phyloP scores from a whole-genome alignment of 805 yeast genomes.

The Wickerhamiella azyma region DNA sequence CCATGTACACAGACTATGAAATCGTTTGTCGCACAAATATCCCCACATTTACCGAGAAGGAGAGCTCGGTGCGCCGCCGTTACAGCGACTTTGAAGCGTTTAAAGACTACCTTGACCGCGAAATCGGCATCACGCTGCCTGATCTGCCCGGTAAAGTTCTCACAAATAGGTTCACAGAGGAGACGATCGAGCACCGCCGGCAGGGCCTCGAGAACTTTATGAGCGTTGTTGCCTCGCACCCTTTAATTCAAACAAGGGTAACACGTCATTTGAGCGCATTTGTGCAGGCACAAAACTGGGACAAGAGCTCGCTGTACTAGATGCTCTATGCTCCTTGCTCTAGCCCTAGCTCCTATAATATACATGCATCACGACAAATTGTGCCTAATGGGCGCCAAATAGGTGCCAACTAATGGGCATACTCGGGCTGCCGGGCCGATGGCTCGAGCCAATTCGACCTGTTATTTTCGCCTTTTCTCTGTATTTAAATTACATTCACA shows the following conservation, averaged over 20 bases:
- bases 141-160: conserved; percentile 80
- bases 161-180: conserved; percentile 61
- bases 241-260: conserved; percentile 71
- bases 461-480: no score
- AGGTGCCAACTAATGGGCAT: no score
- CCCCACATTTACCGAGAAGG: conserved; percentile 62
- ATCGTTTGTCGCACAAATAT: conserved; percentile 80
- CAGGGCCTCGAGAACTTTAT: conserved; percentile 74
- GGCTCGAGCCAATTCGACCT: no score
- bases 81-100: conserved; percentile 83
- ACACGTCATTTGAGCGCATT: conserved; percentile 65
- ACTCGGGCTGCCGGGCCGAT: no score
- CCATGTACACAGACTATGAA: conserved; percentile 85
- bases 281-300: conserved; percentile 80
- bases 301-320: conserved; percentile 22
- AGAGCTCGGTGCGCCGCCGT: conserved; percentile 63
- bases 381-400: no score
- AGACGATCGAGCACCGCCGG: conserved; percentile 70
- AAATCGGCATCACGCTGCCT: conserved; percentile 72
- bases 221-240: conserved; percentile 74
- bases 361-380: no score
- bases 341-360: no score
- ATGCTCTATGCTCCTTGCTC: no score
- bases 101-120: conserved; percentile 57
- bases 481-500: no score